Conservation (phyloP, 1,284 basidiomycete species). For the Mycena citricolor region DNA sequence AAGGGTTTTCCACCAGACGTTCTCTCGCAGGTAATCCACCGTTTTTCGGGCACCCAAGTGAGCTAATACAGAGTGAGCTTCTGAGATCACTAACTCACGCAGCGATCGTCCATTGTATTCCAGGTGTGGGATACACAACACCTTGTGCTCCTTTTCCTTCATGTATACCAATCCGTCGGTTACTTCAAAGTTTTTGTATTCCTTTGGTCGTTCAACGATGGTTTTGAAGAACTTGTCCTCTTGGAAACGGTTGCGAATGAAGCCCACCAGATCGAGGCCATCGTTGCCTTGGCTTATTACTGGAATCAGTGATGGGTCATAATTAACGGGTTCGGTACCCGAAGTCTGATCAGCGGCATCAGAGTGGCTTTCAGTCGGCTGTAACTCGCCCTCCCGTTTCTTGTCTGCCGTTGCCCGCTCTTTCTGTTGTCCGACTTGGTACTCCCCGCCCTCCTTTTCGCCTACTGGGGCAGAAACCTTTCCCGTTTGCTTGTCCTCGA, state of each 20-base stretch:
- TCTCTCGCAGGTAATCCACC: constrained; percentile 32
- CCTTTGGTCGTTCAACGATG: constrained; percentile 25
- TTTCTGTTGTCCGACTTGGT: background rate
- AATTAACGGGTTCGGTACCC: background rate
- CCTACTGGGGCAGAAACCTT: background rate
- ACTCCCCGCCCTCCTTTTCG: constrained; percentile 8
- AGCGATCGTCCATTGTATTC: constrained; percentile 10
- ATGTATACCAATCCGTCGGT: constrained; percentile 29
- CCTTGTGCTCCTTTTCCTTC: constrained; percentile 10
- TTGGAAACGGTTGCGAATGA: constrained; percentile 20
- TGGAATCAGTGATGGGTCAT: background rate
- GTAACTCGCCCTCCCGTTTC: background rate
- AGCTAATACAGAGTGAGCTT: constrained; percentile 38
- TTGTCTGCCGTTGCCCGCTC: background rate
- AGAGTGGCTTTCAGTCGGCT: no score
- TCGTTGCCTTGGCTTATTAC: background rate
- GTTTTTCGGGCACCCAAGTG: constrained; percentile 37
- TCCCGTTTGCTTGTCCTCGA: background rate
- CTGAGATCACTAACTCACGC: constrained; percentile 37
- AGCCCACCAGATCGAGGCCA: background rate
- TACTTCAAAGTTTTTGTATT: constrained; percentile 31
- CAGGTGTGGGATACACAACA: constrained; percentile 37
- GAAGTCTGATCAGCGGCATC: background rate
- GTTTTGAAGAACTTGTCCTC: constrained; percentile 28
- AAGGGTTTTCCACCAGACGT: constrained; percentile 37